Percentiles rank a stretch among this genome's conserved stretches.
phyloP scores from a whole-genome alignment of 2,329 filamentous ascomycete genomes.

The Neonectria hederae region DNA sequence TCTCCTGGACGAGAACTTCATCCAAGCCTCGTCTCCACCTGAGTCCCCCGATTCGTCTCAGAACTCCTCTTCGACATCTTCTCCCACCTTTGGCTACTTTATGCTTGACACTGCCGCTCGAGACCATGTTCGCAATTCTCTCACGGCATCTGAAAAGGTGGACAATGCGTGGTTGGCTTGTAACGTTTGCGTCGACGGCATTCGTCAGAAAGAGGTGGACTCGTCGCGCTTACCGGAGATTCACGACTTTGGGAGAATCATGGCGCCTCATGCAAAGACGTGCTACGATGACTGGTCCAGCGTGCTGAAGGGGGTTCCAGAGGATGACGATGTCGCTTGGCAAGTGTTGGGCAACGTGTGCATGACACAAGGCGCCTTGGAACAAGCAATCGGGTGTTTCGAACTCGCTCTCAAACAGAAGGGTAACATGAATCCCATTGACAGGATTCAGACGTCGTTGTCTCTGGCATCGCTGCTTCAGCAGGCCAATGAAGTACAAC shows the following conservation, averaged over 20 bases:
- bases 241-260: constrained; percentile 22
- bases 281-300: constrained; percentile 20
- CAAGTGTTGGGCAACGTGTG: constrained; percentile 22
- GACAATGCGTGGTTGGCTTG: constrained; percentile 22
- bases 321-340: constrained; percentile 19
- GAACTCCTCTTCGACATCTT: constrained; percentile 8
- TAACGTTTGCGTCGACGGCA: constrained; percentile 17
- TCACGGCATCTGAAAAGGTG: constrained; percentile 11
- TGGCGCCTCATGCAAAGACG: constrained; percentile 21
- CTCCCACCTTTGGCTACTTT: constrained; percentile 15
- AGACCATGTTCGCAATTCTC: constrained; percentile 17
- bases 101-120: constrained; percentile 15
- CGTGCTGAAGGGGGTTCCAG: constrained; percentile 8
- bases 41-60: constrained; percentile 19
- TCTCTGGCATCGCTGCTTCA: constrained; percentile 18
- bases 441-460: constrained; percentile 16
- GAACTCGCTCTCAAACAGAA: constrained; percentile 14
- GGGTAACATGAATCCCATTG: constrained; percentile 16
- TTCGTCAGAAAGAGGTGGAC: constrained; percentile 19
- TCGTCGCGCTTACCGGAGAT: constrained; percentile 17
- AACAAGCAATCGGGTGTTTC: constrained; percentile 21
- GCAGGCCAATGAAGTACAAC: constrained; percentile 10
- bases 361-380: constrained; percentile 18
- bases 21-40: constrained; percentile 7
- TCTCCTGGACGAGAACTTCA: constrained; percentile 16